Base-by-base conservation (phyloP, 1,139 yeast genomes). In the Hemisphaericaspora lyxosophila region DNA sequence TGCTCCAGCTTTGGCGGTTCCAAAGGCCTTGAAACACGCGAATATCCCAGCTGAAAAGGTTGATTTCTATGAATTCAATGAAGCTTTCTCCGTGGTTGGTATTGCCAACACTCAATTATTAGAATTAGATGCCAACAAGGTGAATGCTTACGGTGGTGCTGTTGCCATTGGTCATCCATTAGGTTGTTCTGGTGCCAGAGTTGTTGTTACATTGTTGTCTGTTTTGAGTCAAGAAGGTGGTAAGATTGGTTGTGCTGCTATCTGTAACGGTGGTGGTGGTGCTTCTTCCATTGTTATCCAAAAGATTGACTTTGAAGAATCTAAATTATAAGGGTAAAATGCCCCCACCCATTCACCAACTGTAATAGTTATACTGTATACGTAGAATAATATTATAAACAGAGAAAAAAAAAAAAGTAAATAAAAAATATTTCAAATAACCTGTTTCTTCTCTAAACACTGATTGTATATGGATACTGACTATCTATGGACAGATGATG, bases 241-340 rank as follows among this genome's bases (percentile, higher is more conserved):
- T 58, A 88, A 83, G 71, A 67, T 82, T 52, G 98, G 98, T 62
- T 88, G 80, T 50, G 96, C 96, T 54, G 96, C 87, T 63, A 84
- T 92, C 61, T 92, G 97, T 76, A 92, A 92, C 66, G 97, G 98
- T 73, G 98, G 98, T 57, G 98, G 98, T 62, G 97, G 97, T 62
- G 97, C 97, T 41, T 84, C 95, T 25, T 49, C 64, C 9, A 50
- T 60, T 46, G 58, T 60, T 26, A 57, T 60, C 45, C 63, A 60
- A 46, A 59, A 48, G 46, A 32, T 62, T 31, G 67, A 62, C 30
- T 49, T 49, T 34, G 60, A 57, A 29, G 62, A 60, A 30, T 45
- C 57, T 23, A 62, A 62, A 46, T 59, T 60, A 39, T 55, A 50
- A 42, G 32, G 23, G 5, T n/a, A 20, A n/a, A n/a, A n/a, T n/a